Conservation (phyloP, 495 filamentous ascomycete species). For the Cercophora scortea region DNA sequence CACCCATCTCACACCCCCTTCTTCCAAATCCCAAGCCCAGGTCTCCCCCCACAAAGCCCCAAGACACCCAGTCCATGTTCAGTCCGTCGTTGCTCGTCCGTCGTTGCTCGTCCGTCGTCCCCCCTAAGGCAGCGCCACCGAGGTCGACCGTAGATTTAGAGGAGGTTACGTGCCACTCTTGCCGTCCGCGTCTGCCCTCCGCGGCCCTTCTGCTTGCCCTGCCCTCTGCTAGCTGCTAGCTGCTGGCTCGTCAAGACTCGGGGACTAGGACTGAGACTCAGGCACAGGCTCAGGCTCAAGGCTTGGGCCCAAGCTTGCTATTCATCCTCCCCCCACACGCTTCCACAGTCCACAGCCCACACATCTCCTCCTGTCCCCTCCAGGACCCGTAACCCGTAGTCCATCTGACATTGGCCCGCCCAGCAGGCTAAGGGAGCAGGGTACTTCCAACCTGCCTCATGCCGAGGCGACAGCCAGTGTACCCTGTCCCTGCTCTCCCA, state of each 20-base stretch:
- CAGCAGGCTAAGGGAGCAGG: neutral
- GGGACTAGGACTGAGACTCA: too few species aligned
- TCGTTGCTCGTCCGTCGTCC: neutral
- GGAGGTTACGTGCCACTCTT: neutral
- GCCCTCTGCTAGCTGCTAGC: too few species aligned
- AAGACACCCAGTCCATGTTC: neutral
- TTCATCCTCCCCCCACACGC: too few species aligned
- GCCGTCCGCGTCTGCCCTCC: neutral
- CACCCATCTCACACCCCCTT: neutral
- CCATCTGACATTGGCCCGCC: neutral
- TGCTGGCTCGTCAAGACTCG: too few species aligned
- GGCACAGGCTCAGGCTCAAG: too few species aligned
- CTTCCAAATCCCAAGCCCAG: neutral
- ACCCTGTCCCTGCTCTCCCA: constrained; percentile 1
- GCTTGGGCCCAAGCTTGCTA: too few species aligned
- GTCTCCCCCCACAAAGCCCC: neutral
- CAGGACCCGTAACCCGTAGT: neutral
- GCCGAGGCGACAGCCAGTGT: constrained; percentile 3
- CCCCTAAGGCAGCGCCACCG: neutral
- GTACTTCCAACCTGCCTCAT: neutral
- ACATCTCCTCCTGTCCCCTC: too few species aligned
- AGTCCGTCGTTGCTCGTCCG: neutral
- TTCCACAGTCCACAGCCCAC: too few species aligned
- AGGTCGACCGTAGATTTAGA: neutral
- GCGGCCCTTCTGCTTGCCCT: neutral